Evolutionary conservation across 2,329 filamentous ascomycete genomes (phyloP).

Genomic region (Claviceps sp.): DNA sequence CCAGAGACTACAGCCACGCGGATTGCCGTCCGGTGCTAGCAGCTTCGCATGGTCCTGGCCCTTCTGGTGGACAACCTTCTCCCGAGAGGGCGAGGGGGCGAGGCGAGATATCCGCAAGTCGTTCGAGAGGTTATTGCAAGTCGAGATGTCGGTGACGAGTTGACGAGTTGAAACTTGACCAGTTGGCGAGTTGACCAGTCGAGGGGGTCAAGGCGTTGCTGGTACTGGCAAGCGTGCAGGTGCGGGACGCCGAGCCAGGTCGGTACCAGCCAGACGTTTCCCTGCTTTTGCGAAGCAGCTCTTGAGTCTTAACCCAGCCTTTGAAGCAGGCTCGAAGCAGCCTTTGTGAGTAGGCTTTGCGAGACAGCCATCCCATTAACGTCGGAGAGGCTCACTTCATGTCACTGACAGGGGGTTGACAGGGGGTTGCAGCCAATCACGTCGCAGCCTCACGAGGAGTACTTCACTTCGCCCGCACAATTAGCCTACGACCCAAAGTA

Average conservation of each 20-base stretch:
- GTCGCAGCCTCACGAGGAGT: no score
- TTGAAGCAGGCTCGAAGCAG: not conserved
- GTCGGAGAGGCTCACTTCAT: no score
- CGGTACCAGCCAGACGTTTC: not conserved
- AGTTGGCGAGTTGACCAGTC: not conserved
- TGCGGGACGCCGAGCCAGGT: not conserved
- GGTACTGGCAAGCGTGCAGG: not conserved
- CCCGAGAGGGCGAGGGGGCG: not conserved
- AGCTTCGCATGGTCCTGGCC: constrained; percentile 3
- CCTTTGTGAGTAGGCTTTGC: no score
- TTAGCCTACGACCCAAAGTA: no score
- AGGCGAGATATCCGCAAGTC: no score
- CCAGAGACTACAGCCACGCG: not conserved
- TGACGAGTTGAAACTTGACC: not conserved
- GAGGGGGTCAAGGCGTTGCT: not conserved
- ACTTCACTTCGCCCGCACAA: no score
- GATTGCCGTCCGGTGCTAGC: constrained; percentile 1
- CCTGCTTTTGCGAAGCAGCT: not conserved
- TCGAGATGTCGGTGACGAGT: not conserved
- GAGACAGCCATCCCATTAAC: no score
- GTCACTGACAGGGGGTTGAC: no score
- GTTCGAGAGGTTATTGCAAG: not conserved
- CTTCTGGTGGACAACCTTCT: not conserved
- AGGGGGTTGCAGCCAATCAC: no score
- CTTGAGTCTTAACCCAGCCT: no score